Evolutionary conservation across 257 asterid species (phyloP), one percentile per base, ranked within the genome.

Genomic region (Penstemon barbatus): DNA sequence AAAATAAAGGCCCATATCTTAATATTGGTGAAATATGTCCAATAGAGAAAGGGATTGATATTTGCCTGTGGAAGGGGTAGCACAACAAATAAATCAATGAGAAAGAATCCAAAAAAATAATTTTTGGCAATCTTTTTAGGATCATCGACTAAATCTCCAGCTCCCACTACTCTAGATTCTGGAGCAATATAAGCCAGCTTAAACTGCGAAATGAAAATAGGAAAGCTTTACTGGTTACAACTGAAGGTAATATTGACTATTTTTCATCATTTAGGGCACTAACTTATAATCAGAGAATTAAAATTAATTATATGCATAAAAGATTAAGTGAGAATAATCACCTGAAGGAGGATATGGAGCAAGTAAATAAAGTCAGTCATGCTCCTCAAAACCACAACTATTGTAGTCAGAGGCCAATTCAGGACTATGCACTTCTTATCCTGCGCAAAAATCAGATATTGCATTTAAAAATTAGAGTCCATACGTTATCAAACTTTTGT

Each of bases 41-140:
- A 9, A 39, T 12, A 4, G 15, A 57, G 37, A 46, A 10, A 8
- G 43, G 18, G 52, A 64, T 5, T 10, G 42, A 46, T 61, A 40
- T 75, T 78, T 68, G 86, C 97, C 81, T 91, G 96, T 45, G 97
- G 96, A 79, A 91, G 86, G 66, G 97, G 96, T 42, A 91, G 78
- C 46, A 80, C 87, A 9, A 81, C 79, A 65, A 88, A 78, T 15
- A 91, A 63, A 77, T 91, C 97, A 49, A 88, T 15, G 13, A 61
- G 2, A 79, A 91, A 86, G 75, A 65, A 80, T 78, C 92, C 85
- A 36, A 57, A 50, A 57, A 91, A 76, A 81, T 91, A 91, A 60
- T 91, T 74, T 61, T 66, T 66, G 12, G 92, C 95, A 41, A 90
- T 88, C 75, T 63, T 82, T 78, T 66, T 83, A 56, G 97, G 97